These are phyloP conservation scores for Gossypium laxum DNA, from an alignment of 441 rosid species.

Conservation along the genomic window DNA sequence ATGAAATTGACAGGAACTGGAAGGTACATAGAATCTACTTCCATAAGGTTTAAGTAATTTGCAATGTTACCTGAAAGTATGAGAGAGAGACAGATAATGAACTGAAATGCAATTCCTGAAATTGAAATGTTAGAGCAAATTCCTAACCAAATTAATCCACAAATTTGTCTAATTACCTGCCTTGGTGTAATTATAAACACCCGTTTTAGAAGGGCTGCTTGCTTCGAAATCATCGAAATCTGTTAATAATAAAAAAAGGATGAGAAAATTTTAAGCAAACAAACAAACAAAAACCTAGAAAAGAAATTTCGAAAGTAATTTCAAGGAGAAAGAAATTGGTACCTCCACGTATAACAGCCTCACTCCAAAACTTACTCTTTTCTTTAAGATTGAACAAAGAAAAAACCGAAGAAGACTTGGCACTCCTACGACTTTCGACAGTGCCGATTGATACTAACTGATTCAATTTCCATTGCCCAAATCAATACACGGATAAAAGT, in stretches of 20 bases:
- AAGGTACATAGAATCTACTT: conserved; percentile 76
- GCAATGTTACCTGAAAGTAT: conserved; percentile 63
- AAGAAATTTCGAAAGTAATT: neutral
- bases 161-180: conserved; percentile 46
- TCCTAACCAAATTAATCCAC: neutral
- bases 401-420: conserved; percentile 55
- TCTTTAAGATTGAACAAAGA: conserved; percentile 82
- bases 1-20: conserved; percentile 93
- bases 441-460: conserved; percentile 37
- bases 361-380: conserved; percentile 87
- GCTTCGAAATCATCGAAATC: conserved; percentile 72
- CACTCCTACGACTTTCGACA: conserved; percentile 31
- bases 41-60: conserved; percentile 69
- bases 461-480: conserved; percentile 10
- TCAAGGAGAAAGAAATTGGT: neutral
- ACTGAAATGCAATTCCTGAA: neutral
- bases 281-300: neutral
- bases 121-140: neutral
- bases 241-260: conserved; percentile 17
- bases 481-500: neutral
- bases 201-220: conserved; percentile 38
- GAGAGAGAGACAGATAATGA: neutral
- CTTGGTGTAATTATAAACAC: conserved; percentile 60
- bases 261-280: neutral
- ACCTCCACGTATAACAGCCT: conserved; percentile 65